These are phyloP conservation scores for Candida awuae DNA, from an alignment of 805 yeast genomes.

Conservation along the genomic window DNA sequence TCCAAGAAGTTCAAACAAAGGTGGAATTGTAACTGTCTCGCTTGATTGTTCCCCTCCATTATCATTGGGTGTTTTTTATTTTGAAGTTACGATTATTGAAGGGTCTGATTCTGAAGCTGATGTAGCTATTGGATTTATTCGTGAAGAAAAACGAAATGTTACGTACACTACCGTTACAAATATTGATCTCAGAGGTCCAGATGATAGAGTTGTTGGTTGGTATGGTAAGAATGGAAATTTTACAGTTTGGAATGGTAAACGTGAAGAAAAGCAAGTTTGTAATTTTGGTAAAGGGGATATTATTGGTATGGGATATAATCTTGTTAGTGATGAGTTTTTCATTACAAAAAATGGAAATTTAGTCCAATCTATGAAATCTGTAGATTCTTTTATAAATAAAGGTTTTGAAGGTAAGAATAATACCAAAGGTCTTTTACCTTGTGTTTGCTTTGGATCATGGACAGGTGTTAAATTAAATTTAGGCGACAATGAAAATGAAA, in stretches of 20 bases:
- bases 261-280: conserved; percentile 33
- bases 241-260: conserved; percentile 30
- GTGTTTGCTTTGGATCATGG: conserved; percentile 38
- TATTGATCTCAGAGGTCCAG: conserved; percentile 40
- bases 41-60: conserved; percentile 2
- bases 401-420: conserved; percentile 6
- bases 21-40: conserved; percentile 1
- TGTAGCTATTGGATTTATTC: conserved; percentile 39
- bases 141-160: conserved; percentile 14
- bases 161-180: conserved; percentile 5
- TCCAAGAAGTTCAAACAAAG: conserved; percentile 6
- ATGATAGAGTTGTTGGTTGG: conserved; percentile 42
- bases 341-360: conserved; percentile 75
- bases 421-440: conserved; percentile 29
- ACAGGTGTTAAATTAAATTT: conserved; percentile 44
- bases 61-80: conserved; percentile 42
- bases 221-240: conserved; percentile 45
- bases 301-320: conserved; percentile 81
- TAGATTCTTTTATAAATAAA: conserved; percentile 6
- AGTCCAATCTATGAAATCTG: conserved; percentile 39
- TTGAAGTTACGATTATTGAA: conserved; percentile 36
- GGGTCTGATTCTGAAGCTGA: conserved; percentile 32
- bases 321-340: conserved; percentile 52
- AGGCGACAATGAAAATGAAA: conserved; percentile 32
- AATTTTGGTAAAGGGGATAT: conserved; percentile 51